Evolutionary conservation across 768 basidiomycete genomes (phyloP).

Genomic region (Boletus sp.): DNA sequence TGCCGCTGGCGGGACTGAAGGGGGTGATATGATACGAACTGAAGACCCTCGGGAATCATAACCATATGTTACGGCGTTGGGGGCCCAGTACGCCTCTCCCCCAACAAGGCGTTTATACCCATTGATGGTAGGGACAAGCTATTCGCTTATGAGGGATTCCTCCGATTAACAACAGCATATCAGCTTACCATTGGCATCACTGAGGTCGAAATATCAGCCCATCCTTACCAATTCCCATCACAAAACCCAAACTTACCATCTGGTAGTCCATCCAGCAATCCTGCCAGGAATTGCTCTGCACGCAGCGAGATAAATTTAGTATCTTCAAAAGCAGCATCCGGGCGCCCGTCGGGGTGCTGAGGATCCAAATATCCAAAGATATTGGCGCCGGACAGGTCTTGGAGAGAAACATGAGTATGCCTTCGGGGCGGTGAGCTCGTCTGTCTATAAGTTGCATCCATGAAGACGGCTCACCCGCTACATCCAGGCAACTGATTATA

Average conservation of each 20-base stretch:
- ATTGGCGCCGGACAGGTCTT: constrained; percentile 66
- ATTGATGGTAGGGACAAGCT: constrained; percentile 90
- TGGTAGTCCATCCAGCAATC: constrained; percentile 82
- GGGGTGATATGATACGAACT: constrained; percentile 89
- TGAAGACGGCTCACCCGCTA: constrained; percentile 63
- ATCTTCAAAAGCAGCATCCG: constrained; percentile 73
- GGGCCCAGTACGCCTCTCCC: constrained; percentile 93
- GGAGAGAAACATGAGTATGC: constrained; percentile 90
- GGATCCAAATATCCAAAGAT: constrained; percentile 71
- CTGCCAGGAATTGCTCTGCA: constrained; percentile 94
- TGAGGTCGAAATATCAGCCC: constrained; percentile 22
- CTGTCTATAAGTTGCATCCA: constrained; percentile 11
- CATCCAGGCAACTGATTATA: constrained; percentile 81
- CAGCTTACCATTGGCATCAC: constrained; percentile 78
- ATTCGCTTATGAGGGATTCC: background rate
- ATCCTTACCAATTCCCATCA: background rate
- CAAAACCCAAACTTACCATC: constrained; percentile 57
- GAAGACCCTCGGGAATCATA: constrained; percentile 95
- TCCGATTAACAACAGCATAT: background rate
- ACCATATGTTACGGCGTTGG: constrained; percentile 90
- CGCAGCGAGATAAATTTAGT: constrained; percentile 80
- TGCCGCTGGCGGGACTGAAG: constrained; percentile 73
- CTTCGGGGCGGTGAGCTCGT: constrained; percentile 35
- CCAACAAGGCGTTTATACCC: constrained; percentile 97
- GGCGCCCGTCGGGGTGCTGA: constrained; percentile 62